These are phyloP conservation scores for Flaveria robusta DNA, from an alignment of 129 eudicot genomes.

Conservation along the genomic window DNA sequence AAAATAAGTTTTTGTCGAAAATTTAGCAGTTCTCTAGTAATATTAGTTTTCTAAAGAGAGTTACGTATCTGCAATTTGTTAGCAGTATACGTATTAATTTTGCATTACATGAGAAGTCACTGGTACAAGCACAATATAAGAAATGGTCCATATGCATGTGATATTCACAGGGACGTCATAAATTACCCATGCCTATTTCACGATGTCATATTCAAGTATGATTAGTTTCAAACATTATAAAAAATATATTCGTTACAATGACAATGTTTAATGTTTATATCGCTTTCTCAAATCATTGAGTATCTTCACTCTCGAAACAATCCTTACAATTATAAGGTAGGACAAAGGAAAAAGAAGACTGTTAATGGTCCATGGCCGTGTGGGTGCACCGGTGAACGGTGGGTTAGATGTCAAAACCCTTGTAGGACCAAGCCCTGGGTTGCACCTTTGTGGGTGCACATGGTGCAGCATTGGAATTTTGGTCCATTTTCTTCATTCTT, in stretches of 20 bases:
- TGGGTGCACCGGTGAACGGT: conserved; percentile 9
- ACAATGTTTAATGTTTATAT: conserved; percentile 4
- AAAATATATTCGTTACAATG: conserved; percentile 14
- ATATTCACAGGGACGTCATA: conserved; percentile 30
- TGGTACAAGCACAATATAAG: conserved; percentile 26
- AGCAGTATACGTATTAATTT: not conserved
- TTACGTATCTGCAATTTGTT: not conserved
- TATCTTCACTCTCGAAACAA: conserved; percentile 13
- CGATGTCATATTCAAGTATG: conserved; percentile 3
- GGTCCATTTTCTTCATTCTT: conserved; percentile 18
- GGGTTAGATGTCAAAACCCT: conserved; percentile 22
- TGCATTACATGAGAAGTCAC: not conserved
- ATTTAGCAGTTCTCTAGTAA: too few species aligned
- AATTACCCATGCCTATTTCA: conserved; percentile 32
- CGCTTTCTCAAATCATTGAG: conserved; percentile 31
- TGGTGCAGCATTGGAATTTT: conserved; percentile 27
- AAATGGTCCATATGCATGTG: conserved; percentile 44
- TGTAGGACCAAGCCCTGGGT: conserved; percentile 28
- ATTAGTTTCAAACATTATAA: conserved; percentile 10
- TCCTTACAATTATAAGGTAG: conserved; percentile 18
- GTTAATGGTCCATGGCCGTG: conserved; percentile 25
- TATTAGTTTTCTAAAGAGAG: too few species aligned
- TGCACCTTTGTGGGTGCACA: conserved; percentile 36
- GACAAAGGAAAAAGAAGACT: conserved; percentile 16
- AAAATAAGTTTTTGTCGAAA: too few species aligned